These are phyloP conservation scores for Wickerhamomyces silvicola DNA, from an alignment of 805 yeast species.

Conservation along the genomic window DNA sequence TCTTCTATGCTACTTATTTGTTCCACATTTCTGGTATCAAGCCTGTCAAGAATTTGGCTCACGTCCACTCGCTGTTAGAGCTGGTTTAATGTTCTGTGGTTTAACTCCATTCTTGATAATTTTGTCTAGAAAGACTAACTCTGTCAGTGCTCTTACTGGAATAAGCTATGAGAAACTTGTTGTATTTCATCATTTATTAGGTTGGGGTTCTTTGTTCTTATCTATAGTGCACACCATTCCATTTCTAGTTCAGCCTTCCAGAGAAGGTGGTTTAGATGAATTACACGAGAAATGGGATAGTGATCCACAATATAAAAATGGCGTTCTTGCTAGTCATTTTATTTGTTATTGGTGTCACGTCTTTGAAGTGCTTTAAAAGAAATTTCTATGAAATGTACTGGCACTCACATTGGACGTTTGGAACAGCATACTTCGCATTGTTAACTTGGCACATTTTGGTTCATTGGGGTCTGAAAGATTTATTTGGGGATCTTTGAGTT, in stretches of 20 bases:
- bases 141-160: slow-evolving; percentile 44
- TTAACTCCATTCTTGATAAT: slow-evolving; percentile 44
- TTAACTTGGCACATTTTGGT: slow-evolving; percentile 38
- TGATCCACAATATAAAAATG: slow-evolving; percentile 27
- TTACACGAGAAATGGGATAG: slow-evolving; percentile 18
- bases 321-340: slow-evolving; percentile 45
- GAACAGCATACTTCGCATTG: slow-evolving; percentile 40
- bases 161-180: slow-evolving; percentile 50
- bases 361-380: slow-evolving; percentile 36
- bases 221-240: slow-evolving; percentile 46
- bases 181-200: slow-evolving; percentile 36
- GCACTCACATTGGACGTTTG: slow-evolving; percentile 49
- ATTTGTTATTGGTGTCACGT: slow-evolving; percentile 38
- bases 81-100: slow-evolving; percentile 46
- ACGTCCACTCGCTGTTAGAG: slow-evolving; percentile 50
- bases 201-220: slow-evolving; percentile 37
- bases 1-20: slow-evolving; percentile 25
- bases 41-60: slow-evolving; percentile 50
- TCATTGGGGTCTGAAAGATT: slow-evolving; percentile 33
- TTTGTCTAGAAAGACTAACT: slow-evolving; percentile 46
- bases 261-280: slow-evolving; percentile 43
- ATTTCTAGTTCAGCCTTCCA: slow-evolving; percentile 35
- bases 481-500: slow-evolving; percentile 43
- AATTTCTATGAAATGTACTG: slow-evolving; percentile 40
- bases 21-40: slow-evolving; percentile 46